Evolutionary conservation across 2,329 filamentous ascomycete species (phyloP).

Genomic region (Calonectria hawksworthii): DNA sequence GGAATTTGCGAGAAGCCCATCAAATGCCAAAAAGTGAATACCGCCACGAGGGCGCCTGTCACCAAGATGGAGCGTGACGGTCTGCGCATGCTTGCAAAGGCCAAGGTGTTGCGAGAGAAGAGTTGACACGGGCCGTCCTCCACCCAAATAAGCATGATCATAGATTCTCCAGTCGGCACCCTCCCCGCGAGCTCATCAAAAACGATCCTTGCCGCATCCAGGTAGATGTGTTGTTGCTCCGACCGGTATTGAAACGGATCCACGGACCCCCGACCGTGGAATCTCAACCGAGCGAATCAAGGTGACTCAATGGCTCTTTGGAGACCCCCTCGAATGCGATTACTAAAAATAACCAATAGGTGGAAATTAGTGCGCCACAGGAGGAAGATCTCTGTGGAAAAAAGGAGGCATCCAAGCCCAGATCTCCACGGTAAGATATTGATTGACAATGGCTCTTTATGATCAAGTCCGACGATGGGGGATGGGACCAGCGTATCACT

Average conservation of each 20-base stretch:
- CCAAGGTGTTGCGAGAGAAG: background rate
- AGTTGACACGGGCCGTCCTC: background rate
- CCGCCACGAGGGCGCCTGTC: constrained; percentile 22
- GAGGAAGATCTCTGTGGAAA: background rate
- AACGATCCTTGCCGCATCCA: constrained; percentile 1
- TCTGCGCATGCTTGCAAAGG: constrained; percentile 7
- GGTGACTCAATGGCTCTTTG: background rate
- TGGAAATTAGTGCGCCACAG: background rate
- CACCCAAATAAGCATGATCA: constrained; percentile 3
- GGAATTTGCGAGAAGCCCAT: constrained; percentile 25
- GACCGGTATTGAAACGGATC: background rate
- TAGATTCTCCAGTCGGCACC: constrained; percentile 1
- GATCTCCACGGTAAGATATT: background rate
- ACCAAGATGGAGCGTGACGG: constrained; percentile 17
- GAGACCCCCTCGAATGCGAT: background rate
- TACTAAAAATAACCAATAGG: background rate
- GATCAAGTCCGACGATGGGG: background rate
- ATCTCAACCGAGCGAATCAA: background rate
- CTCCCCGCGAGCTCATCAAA: background rate
- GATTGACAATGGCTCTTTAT: background rate
- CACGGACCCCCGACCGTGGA: background rate
- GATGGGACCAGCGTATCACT: no score
- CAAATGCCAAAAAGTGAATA: constrained; percentile 41
- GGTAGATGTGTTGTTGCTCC: background rate
- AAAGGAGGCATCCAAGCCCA: background rate